Conservation (phyloP, 768 basidiomycete genomes). For the Tricholoma flavovirens region DNA sequence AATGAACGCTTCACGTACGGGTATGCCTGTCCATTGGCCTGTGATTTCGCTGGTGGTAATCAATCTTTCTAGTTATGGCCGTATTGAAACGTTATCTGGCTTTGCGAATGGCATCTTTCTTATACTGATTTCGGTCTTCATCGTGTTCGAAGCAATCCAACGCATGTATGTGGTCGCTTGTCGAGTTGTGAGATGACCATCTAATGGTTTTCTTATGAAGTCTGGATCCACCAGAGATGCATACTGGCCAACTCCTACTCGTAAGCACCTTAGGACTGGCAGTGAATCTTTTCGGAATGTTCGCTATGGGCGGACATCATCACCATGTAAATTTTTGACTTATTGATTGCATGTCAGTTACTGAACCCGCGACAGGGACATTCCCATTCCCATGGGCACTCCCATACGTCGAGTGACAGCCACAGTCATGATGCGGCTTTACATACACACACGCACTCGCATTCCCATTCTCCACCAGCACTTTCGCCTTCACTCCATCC, state of each 20-base stretch:
- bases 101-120: slow-evolving; percentile 97
- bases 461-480: slow-evolving; percentile 7
- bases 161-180: slow-evolving; percentile 56
- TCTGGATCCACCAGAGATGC: slow-evolving; percentile 96
- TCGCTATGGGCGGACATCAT: slow-evolving; percentile 95
- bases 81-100: slow-evolving; percentile 95
- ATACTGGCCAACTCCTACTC: slow-evolving; percentile 84
- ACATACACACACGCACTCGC: slow-evolving; percentile 26
- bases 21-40: slow-evolving; percentile 31
- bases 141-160: slow-evolving; percentile 96
- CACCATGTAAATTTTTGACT: slow-evolving; percentile 55
- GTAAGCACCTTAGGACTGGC: slow-evolving; percentile 86
- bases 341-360: neutral
- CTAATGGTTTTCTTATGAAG: slow-evolving; percentile 30
- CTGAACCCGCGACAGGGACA: slow-evolving; percentile 35
- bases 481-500: slow-evolving; percentile 4
- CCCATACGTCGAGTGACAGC: slow-evolving; percentile 22
- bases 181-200: neutral
- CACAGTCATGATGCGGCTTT: slow-evolving; percentile 12
- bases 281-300: slow-evolving; percentile 98
- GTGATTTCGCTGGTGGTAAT: neutral
- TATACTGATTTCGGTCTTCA: slow-evolving; percentile 93
- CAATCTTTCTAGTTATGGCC: slow-evolving; percentile 66
- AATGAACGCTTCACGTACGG: slow-evolving; percentile 96
- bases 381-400: slow-evolving; percentile 39